Evolutionary conservation across 352 stramenopile genomes (phyloP).

Genomic region (Phytophthora tentaculata): DNA sequence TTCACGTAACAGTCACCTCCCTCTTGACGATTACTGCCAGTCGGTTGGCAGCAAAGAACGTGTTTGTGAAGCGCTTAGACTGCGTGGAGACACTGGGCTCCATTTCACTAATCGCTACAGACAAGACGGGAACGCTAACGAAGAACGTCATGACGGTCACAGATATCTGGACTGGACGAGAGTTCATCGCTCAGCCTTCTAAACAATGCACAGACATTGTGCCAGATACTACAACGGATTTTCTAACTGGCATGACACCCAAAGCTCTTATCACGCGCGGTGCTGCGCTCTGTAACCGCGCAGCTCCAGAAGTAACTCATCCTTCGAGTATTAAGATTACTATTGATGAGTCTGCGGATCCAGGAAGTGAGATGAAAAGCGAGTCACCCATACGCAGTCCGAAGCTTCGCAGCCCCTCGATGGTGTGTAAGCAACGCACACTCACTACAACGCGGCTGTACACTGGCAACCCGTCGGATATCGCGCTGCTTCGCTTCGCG

Average conservation of each 20-base stretch:
- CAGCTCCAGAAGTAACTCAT: constrained; percentile 24
- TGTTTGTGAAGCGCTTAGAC: constrained; percentile 90
- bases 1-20: constrained; percentile 91
- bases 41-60: constrained; percentile 78
- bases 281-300: constrained; percentile 48
- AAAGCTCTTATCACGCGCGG: constrained; percentile 47
- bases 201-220: constrained; percentile 39
- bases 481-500: constrained; percentile 54
- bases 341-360: neutral
- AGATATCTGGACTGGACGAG: constrained; percentile 45
- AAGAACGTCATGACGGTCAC: constrained; percentile 70
- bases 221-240: constrained; percentile 44
- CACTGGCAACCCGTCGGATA: constrained; percentile 58
- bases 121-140: constrained; percentile 94
- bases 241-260: constrained; percentile 21
- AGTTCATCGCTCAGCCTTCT: constrained; percentile 41
- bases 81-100: constrained; percentile 91
- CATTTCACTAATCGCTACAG: constrained; percentile 91
- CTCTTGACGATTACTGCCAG: constrained; percentile 89
- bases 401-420: constrained; percentile 1
- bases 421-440: neutral
- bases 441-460: constrained; percentile 45
- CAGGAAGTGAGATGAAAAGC: neutral
- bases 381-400: neutral
- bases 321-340: neutral